A percentile compares a stretch with the other conserved stretches of the same genome.
Evolutionary conservation across 768 basidiomycete genomes (phyloP).

Genomic region (Kwoniella dendrophila): DNA sequence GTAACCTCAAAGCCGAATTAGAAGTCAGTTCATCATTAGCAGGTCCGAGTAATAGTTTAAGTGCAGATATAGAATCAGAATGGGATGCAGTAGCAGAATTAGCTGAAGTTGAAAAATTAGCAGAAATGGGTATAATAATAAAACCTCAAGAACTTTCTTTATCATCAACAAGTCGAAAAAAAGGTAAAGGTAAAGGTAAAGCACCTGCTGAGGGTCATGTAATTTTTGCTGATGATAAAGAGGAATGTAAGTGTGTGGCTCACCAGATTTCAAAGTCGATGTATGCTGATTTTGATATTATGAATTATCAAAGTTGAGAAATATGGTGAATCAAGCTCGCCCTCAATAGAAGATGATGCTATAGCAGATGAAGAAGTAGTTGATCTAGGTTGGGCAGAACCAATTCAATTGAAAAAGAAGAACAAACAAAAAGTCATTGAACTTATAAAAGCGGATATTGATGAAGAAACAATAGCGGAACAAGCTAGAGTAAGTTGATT

Average conservation of each 20-base stretch:
- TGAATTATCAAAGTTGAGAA: not conserved
- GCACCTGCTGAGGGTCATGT: conserved; percentile 41
- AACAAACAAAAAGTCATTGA: conserved; percentile 12
- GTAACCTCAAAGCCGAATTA: conserved; percentile 42
- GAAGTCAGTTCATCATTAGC: conserved; percentile 28
- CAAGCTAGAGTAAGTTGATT: conserved; percentile 39
- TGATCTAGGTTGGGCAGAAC: conserved; percentile 50
- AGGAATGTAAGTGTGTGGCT: conserved; percentile 43
- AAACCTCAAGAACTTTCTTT: conserved; percentile 29
- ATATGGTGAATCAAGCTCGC: not conserved
- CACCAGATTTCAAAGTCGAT: not conserved
- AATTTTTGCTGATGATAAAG: conserved; percentile 46
- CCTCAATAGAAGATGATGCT: not conserved
- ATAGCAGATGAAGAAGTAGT: conserved; percentile 20
- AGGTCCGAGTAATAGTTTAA: conserved; percentile 17
- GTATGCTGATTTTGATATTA: not conserved
- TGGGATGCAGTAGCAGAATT: conserved; percentile 42
- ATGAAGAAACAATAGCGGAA: conserved; percentile 24
- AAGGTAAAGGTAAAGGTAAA: conserved; percentile 43
- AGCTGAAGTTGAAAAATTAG: conserved; percentile 47
- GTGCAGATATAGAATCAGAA: conserved; percentile 12
- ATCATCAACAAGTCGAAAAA: conserved; percentile 16
- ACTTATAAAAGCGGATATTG: conserved; percentile 2
- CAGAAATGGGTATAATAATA: conserved; percentile 43
- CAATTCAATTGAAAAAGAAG: conserved; percentile 26